These are phyloP conservation scores for Rhizopogon roseolus DNA, from an alignment of 768 basidiomycete genomes.

Conservation along the genomic window DNA sequence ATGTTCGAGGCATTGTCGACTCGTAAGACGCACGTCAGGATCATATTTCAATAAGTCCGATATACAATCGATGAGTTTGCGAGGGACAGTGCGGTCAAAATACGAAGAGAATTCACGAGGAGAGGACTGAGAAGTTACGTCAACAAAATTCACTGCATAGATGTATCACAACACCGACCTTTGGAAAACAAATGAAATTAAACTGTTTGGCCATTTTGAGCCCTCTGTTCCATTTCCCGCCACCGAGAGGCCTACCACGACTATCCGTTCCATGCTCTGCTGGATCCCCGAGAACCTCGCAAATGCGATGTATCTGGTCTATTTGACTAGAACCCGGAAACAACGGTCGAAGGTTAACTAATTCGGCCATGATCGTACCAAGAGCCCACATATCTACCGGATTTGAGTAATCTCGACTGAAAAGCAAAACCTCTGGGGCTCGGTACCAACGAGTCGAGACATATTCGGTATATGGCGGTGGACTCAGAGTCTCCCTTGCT, in stretches of 20 bases:
- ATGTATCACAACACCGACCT: constrained; percentile 46
- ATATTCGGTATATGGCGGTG: constrained; percentile 97
- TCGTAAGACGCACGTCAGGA: constrained; percentile 81
- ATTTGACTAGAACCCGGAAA: constrained; percentile 92
- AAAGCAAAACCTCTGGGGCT: constrained; percentile 91
- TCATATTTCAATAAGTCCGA: constrained; percentile 90
- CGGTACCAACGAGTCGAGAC: constrained; percentile 99
- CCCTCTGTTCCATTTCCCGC: constrained; percentile 84
- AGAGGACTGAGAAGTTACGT: constrained; percentile 38
- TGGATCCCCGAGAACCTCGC: constrained; percentile 92
- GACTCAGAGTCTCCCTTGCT: constrained; percentile 81
- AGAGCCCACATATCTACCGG: constrained; percentile 99
- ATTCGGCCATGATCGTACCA: constrained; percentile 96
- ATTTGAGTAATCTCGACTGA: constrained; percentile 90
- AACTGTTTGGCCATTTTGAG: constrained; percentile 82
- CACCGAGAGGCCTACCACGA: constrained; percentile 67
- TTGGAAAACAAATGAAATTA: constrained; percentile 79
- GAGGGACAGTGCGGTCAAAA: constrained; percentile 76
- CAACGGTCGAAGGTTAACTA: constrained; percentile 90
- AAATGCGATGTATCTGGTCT: constrained; percentile 89
- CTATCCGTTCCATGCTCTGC: constrained; percentile 76
- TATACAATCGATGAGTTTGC: constrained; percentile 86
- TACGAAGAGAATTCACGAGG: constrained; percentile 67
- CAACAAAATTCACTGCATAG: background rate
- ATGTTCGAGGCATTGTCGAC: constrained; percentile 83